These are phyloP conservation scores for Hortaea werneckii DNA, from an alignment of 2,329 filamentous ascomycete species.

Conservation along the genomic window DNA sequence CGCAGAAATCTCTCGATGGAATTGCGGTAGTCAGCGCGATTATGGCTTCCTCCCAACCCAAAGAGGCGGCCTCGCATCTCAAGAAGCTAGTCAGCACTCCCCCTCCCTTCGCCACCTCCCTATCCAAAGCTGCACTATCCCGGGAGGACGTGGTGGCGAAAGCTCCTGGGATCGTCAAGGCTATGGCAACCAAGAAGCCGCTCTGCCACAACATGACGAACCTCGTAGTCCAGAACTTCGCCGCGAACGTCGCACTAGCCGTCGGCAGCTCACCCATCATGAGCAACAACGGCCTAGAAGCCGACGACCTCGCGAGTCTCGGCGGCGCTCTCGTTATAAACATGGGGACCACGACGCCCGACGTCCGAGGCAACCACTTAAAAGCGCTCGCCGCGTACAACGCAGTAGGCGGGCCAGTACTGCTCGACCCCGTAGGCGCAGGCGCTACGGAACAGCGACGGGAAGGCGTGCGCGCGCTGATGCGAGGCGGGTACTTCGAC, in stretches of 20 bases:
- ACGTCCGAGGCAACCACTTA: conserved; percentile 60
- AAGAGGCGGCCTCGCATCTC: conserved; percentile 51
- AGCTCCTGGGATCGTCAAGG: conserved; percentile 37
- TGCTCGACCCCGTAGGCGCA: conserved; percentile 85
- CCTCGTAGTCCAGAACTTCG: conserved; percentile 87
- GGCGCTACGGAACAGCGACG: conserved; percentile 70
- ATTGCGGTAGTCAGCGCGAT: conserved; percentile 86
- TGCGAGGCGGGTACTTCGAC: conserved; percentile 66
- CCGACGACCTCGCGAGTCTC: conserved; percentile 64
- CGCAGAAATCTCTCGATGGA: conserved; percentile 58
- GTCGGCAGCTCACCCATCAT: conserved; percentile 88
- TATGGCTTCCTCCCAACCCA: conserved; percentile 60
- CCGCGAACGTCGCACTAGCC: conserved; percentile 78
- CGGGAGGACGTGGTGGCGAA: conserved; percentile 17
- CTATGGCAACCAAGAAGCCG: conserved; percentile 54
- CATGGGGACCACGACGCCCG: conserved; percentile 82
- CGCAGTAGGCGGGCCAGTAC: conserved; percentile 57
- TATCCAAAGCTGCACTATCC: no score
- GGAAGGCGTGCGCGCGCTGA: conserved; percentile 58
- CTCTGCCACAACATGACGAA: conserved; percentile 97
- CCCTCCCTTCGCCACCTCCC: conserved; percentile 25
- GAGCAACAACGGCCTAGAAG: conserved; percentile 78
- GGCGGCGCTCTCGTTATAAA: conserved; percentile 79
- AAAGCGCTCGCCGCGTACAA: conserved; percentile 77
- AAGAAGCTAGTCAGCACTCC: conserved; percentile 41